Base-by-base conservation (phyloP, 257 asterid genomes). In the Verbascum thapsus region DNA sequence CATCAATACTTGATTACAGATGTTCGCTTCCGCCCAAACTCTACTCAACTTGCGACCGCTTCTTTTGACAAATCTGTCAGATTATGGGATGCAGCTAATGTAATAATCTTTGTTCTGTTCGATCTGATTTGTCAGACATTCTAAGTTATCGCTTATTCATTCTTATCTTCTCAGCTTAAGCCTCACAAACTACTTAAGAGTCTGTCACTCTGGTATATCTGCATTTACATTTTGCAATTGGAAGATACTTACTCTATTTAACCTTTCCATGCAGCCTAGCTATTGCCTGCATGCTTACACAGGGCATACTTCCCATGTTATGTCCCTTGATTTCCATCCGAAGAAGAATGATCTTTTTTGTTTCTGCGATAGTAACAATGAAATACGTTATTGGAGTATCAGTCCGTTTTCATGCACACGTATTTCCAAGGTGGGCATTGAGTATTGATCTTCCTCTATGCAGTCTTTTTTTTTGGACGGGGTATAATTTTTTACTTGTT, bases 11-110 rank as follows among this genome's bases (percentile, higher is more conserved):
- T 86, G 69, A 86, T 91, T 71, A 84, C 96, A 4, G 98, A 91
- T 77, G 83, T 91, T 68, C 95, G 98, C 53, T 91, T 91, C 85
- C 81, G 96, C 61, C 96, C 98, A n/a, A 88, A 86, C 71, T 84
- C 96, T 23, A 81, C 95, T 56, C 96, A 88, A 76, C 85, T 91
- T 40, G 96, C 84, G 23, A 91, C 96, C 17, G 91, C 95, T 58
- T 91, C 98, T 67, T 81, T 78, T 61, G 98, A 91, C 74, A 84
- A 79, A 75, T 88, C 98, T 22, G 95, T 91, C 69, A 81, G 96
- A 83, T 66, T 91, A 70, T 91, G 98, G 98, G 98, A 91, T 74
- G 98, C 96, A 51, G 88, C 96, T 60, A 88, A 91, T 77, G 98
- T 91, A 83, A 78, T 56, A 34, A 68, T 73, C 61, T 63, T 55